These are phyloP conservation scores for Rubroboletus satanas DNA, from an alignment of 768 basidiomycete genomes.

Conservation along the genomic window DNA sequence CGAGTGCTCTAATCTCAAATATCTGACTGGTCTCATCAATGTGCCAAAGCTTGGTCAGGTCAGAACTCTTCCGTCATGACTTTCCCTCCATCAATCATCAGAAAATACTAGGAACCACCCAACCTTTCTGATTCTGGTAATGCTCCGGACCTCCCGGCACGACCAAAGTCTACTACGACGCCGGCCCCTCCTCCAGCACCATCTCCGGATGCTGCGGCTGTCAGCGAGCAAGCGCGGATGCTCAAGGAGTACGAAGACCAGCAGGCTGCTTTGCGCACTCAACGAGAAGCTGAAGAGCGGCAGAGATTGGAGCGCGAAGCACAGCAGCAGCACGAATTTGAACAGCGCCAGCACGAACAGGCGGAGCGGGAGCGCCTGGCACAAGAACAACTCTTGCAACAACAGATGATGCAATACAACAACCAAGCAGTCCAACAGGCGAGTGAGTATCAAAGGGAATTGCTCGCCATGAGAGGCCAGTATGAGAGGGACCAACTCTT, in stretches of 20 bases:
- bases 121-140: slow-evolving; percentile 81
- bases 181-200: slow-evolving; percentile 70
- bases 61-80: slow-evolving; percentile 1
- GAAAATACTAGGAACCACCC: slow-evolving; percentile 77
- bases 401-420: slow-evolving; percentile 78
- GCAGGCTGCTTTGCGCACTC: slow-evolving; percentile 79
- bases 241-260: slow-evolving; percentile 96
- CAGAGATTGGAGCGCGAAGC: slow-evolving; percentile 73
- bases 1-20: slow-evolving; percentile 98
- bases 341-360: slow-evolving; percentile 82
- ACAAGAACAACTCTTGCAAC: slow-evolving; percentile 82
- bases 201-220: slow-evolving; percentile 62
- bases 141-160: slow-evolving; percentile 84
- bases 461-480: slow-evolving; percentile 91
- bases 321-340: slow-evolving; percentile 83
- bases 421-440: slow-evolving; percentile 74
- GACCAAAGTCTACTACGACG: slow-evolving; percentile 55
- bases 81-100: not conserved
- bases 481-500: slow-evolving; percentile 98
- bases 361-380: slow-evolving; percentile 84
- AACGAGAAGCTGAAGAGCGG: slow-evolving; percentile 80
- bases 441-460: slow-evolving; percentile 82
- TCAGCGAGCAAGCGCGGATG: slow-evolving; percentile 90
- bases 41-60: slow-evolving; percentile 96
- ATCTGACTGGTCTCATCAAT: slow-evolving; percentile 94